Evolutionary conservation across 305 asterid genomes (phyloP).

Genomic region (Fraxinus dipetala): DNA sequence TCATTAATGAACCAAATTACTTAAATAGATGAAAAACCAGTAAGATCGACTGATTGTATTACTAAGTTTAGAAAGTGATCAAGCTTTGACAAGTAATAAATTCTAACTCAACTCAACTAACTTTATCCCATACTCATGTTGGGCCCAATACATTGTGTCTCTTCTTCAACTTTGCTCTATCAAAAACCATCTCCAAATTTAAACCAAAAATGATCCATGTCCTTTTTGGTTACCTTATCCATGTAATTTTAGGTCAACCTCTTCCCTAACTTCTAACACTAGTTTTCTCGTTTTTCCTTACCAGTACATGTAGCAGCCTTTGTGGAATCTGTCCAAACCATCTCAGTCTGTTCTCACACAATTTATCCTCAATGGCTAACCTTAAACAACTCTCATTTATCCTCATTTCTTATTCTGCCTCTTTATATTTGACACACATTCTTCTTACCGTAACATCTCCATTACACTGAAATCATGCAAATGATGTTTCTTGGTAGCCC

Average conservation of each 20-base stretch:
- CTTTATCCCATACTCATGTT: neutral
- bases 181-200: neutral
- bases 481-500: neutral
- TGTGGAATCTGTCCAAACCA: neutral
- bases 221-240: neutral
- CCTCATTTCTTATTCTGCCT: neutral
- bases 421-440: neutral
- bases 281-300: neutral
- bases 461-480: neutral
- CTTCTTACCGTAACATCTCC: neutral
- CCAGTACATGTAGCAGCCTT: neutral
- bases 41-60: slow-evolving; percentile 1
- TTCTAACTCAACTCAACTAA: neutral
- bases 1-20: slow-evolving; percentile 8
- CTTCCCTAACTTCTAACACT: neutral
- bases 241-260: neutral
- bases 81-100: slow-evolving; percentile 6
- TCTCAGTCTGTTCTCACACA: neutral
- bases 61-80: slow-evolving; percentile 7
- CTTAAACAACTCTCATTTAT: neutral
- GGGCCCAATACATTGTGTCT: neutral
- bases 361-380: neutral
- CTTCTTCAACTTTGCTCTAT: neutral
- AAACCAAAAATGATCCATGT: neutral
- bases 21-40: neutral